phyloP scores from a whole-genome alignment of 495 filamentous ascomycete species.

The Podospora bellae-mahoneyi region DNA sequence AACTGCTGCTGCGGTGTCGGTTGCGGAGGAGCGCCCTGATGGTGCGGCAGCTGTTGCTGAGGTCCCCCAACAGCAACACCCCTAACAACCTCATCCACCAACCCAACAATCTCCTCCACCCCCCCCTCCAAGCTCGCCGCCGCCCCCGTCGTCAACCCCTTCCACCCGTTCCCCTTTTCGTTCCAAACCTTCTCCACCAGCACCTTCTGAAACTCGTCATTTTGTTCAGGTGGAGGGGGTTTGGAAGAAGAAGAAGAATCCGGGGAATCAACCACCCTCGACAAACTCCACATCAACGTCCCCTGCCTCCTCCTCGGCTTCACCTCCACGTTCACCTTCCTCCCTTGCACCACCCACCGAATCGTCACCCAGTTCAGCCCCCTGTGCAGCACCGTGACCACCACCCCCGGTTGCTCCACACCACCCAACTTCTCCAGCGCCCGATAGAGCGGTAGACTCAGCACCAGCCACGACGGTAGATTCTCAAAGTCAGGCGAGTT shows the following conservation, averaged over 20 bases:
- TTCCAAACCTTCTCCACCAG: conserved; percentile 39
- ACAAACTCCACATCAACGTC: conserved; percentile 40
- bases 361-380: conserved; percentile 49
- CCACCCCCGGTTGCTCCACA: conserved; percentile 39
- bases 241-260: no score
- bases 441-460: conserved; percentile 65
- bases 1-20: conserved; percentile 10
- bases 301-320: conserved; percentile 33
- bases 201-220: conserved; percentile 43
- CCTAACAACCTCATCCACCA: conserved; percentile 32
- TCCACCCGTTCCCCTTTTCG: conserved; percentile 30
- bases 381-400: conserved; percentile 40
- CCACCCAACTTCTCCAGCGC: conserved; percentile 59
- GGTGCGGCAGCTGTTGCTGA: conserved; percentile 8
- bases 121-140: conserved; percentile 32
- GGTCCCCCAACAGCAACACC: conserved; percentile 24
- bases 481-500: conserved; percentile 46
- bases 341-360: conserved; percentile 36
- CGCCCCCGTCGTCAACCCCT: conserved; percentile 34
- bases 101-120: conserved; percentile 30
- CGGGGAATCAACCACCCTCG: conserved; percentile 14
- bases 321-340: conserved; percentile 41
- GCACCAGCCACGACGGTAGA: conserved; percentile 41
- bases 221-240: conserved; percentile 5
- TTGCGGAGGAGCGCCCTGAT: not conserved